These are phyloP conservation scores for Cutaneotrichosporon sp. DNA, from an alignment of 1,284 basidiomycete genomes.

Conservation along the genomic window DNA sequence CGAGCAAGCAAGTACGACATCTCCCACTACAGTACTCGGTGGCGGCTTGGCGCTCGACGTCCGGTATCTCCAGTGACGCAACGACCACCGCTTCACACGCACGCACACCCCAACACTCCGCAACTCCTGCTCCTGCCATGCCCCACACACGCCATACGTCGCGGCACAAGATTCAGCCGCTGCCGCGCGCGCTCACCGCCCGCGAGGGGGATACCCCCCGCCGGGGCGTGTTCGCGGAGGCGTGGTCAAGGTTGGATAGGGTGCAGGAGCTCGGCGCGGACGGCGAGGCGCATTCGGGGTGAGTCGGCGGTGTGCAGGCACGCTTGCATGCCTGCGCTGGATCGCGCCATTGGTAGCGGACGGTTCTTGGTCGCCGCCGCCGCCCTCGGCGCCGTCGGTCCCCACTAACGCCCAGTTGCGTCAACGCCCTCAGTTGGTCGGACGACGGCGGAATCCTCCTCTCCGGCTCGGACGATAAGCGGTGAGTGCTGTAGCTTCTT, in stretches of 20 bases:
- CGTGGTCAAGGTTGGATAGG: conserved; percentile 35
- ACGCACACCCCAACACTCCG: background rate
- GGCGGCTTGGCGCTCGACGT: no score
- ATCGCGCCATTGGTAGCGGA: no score
- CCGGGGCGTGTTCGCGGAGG: conserved; percentile 7
- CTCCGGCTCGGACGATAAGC: conserved; percentile 75
- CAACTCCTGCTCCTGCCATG: background rate
- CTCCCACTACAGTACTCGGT: no score
- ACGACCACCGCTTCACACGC: no score
- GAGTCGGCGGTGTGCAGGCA: no score
- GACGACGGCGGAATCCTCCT: conserved; percentile 66
- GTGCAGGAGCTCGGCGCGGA: conserved; percentile 37
- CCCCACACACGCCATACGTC: background rate
- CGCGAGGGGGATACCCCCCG: background rate
- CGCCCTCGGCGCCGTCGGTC: no score
- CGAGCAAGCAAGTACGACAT: no score
- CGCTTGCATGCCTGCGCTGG: no score
- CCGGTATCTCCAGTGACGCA: no score
- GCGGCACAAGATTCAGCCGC: conserved; percentile 1
- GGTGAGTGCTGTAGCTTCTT: no score
- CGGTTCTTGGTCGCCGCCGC: no score
- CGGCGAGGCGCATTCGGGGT: conserved; percentile 36
- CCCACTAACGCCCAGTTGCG: conserved; percentile 54
- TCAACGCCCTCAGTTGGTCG: conserved; percentile 81
- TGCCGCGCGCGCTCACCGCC: conserved; percentile 1